phyloP scores from a whole-genome alignment of 179 eudicot genomes.

The Silene noctiflora region DNA sequence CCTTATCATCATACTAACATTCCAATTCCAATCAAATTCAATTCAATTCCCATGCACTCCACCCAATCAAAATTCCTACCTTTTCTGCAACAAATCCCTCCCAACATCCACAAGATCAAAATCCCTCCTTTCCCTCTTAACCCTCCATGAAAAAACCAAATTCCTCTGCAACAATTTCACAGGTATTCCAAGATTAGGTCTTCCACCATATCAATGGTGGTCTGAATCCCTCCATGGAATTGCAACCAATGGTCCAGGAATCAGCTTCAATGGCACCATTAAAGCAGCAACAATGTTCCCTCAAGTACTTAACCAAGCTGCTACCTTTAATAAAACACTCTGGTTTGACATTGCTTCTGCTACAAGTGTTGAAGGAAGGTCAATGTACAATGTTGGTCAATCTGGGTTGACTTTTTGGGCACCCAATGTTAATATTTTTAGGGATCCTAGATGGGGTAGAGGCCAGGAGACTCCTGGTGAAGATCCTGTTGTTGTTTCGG shows the following conservation, averaged over 20 bases:
- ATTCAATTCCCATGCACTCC: constrained; percentile 53
- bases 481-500: constrained; percentile 65
- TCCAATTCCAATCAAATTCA: constrained; percentile 13
- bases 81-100: constrained; percentile 64
- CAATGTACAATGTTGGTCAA: constrained; percentile 81
- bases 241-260: constrained; percentile 75
- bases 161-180: constrained; percentile 64
- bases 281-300: constrained; percentile 73
- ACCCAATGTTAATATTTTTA: constrained; percentile 74
- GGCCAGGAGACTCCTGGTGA: constrained; percentile 97
- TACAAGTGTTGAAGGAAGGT: constrained; percentile 66
- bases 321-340: constrained; percentile 55
- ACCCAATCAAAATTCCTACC: constrained; percentile 43
- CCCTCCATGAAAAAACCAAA: constrained; percentile 58
- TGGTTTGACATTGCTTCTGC: constrained; percentile 56
- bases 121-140: constrained; percentile 55
- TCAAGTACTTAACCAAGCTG: constrained; percentile 59
- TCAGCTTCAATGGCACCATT: constrained; percentile 57
- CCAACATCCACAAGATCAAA: constrained; percentile 38
- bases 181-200: constrained; percentile 49
- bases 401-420: constrained; percentile 96
- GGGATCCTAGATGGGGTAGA: constrained; percentile 99
- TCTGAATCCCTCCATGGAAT: constrained; percentile 90
- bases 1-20: constrained; percentile 12
- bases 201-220: constrained; percentile 90